A percentile compares a stretch with the other conserved stretches of the same genome.
phyloP scores from a whole-genome alignment of 768 basidiomycete genomes.

The Naganishia vishniacii region DNA sequence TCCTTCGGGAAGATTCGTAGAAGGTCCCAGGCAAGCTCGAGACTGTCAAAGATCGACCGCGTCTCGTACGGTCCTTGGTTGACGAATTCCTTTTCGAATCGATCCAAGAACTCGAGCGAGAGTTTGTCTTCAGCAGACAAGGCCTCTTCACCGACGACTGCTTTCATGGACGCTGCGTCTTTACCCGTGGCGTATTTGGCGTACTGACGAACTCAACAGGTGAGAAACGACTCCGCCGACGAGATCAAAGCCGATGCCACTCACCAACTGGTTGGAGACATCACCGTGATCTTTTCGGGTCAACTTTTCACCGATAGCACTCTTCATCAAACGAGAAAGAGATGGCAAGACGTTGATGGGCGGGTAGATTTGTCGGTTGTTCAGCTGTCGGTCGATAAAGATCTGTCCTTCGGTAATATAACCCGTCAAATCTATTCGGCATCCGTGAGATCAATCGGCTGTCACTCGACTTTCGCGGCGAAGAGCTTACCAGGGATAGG shows the following conservation, averaged over 20 bases:
- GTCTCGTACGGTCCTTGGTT: slow-evolving; percentile 85
- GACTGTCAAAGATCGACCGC: slow-evolving; percentile 90
- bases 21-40: slow-evolving; percentile 94
- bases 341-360: slow-evolving; percentile 99
- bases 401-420: slow-evolving; percentile 99
- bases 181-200: slow-evolving; percentile 97
- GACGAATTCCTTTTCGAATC: slow-evolving; percentile 96
- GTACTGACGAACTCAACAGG: slow-evolving; percentile 56
- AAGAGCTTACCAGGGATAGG: slow-evolving; percentile 64
- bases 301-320: slow-evolving; percentile 93
- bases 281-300: slow-evolving; percentile 98
- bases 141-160: slow-evolving; percentile 97
- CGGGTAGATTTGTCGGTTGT: slow-evolving; percentile 85
- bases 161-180: slow-evolving; percentile 97
- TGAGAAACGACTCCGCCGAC: slow-evolving; percentile 24
- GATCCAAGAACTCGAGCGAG: slow-evolving; percentile 92
- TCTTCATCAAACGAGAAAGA: slow-evolving; percentile 98
- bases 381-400: slow-evolving; percentile 91
- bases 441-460: background rate
- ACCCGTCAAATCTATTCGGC: slow-evolving; percentile 74
- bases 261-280: slow-evolving; percentile 93
- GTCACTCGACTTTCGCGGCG: slow-evolving; percentile 12
- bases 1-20: slow-evolving; percentile 98
- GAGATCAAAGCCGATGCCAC: slow-evolving; percentile 39
- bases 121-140: slow-evolving; percentile 91